Conservation (phyloP, 192 early-diverging fungal genomes). For the Helicostylum pulchrum region DNA sequence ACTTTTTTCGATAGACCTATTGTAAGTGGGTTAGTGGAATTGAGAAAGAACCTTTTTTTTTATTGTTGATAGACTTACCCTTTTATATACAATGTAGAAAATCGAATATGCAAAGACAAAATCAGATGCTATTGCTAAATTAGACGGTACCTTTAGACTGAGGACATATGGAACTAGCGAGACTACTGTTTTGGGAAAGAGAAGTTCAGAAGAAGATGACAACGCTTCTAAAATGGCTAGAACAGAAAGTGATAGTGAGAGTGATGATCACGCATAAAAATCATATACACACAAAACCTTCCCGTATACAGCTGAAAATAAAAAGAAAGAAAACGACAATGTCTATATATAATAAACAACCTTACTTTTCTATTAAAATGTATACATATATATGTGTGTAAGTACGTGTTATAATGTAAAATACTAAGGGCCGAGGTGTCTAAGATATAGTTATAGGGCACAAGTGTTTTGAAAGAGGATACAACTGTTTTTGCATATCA, state of each 20-base stretch:
- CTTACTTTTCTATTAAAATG: no score
- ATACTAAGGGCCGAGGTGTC: no score
- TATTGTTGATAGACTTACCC: not conserved
- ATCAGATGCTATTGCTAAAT: constrained; percentile 68
- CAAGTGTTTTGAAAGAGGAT: no score
- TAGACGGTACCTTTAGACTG: constrained; percentile 57
- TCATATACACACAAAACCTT: not conserved
- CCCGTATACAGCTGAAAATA: not conserved
- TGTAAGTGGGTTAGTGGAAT: constrained; percentile 45
- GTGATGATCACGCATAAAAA: constrained; percentile 21
- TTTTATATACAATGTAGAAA: constrained; percentile 40
- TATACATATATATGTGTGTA: no score
- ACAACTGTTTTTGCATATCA: no score
- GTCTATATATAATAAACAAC: not conserved
- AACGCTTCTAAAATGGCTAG: constrained; percentile 14
- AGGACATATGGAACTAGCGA: constrained; percentile 4
- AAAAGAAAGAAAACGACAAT: not conserved
- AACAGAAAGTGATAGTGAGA: constrained; percentile 24
- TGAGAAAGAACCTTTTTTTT: constrained; percentile 1
- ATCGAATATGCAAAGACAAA: constrained; percentile 75
- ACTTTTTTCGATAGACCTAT: constrained; percentile 78
- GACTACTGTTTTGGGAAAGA: constrained; percentile 18
- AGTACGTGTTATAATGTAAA: no score
- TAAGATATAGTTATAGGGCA: no score
- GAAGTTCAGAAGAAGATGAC: constrained; percentile 17